These are phyloP conservation scores for Atkinsonella texensis DNA, from an alignment of 2,329 filamentous ascomycete genomes.

Conservation along the genomic window DNA sequence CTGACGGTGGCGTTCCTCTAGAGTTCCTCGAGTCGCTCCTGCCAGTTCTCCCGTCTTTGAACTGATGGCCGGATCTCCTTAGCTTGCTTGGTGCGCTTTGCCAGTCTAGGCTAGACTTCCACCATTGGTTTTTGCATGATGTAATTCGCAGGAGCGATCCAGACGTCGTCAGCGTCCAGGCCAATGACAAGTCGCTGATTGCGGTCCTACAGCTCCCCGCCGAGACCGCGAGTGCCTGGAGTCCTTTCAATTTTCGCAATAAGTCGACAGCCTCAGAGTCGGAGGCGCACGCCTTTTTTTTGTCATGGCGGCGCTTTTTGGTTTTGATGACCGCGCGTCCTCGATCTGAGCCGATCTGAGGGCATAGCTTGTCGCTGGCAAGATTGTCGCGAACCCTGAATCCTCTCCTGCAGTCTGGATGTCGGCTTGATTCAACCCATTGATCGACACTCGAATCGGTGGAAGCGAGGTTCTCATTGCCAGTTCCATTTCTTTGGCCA, in stretches of 20 bases:
- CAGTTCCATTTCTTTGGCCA: too few species aligned
- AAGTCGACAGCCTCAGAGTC: not conserved
- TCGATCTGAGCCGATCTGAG: too few species aligned
- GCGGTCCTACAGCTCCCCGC: not conserved
- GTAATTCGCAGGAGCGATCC: not conserved
- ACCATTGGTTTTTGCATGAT: constrained; percentile 4
- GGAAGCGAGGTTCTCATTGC: too few species aligned
- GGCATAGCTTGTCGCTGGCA: too few species aligned
- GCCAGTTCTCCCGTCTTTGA: not conserved
- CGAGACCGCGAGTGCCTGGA: not conserved
- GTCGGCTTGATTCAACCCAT: not conserved
- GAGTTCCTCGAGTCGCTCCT: not conserved
- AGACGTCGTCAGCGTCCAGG: not conserved
- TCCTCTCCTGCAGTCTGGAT: not conserved
- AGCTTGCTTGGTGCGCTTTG: not conserved
- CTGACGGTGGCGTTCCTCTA: too few species aligned
- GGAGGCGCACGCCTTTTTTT: not conserved
- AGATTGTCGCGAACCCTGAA: not conserved
- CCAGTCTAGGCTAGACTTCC: not conserved
- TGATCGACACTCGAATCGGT: too few species aligned
- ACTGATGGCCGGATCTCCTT: not conserved
- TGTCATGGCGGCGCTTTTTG: not conserved
- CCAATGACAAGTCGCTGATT: constrained; percentile 5
- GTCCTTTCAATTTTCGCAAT: not conserved
- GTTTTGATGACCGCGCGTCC: too few species aligned